Conservation (phyloP, 1,139 yeast genomes). For the Diutina pseudorugosa region DNA sequence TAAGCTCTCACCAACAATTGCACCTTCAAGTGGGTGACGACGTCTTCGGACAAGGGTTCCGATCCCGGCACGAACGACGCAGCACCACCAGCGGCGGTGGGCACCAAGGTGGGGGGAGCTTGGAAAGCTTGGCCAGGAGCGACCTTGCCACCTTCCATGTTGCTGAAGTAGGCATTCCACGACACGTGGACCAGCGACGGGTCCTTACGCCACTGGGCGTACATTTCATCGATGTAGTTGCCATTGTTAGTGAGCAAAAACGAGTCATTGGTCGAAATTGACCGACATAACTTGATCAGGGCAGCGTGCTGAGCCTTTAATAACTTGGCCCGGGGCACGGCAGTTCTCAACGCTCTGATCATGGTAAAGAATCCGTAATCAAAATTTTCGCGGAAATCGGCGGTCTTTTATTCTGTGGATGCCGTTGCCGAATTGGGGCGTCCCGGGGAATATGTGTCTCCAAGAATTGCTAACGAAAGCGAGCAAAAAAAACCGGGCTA, state of each 20-base stretch:
- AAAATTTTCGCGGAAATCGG: constrained; percentile 1
- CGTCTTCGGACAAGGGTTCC: constrained; percentile 39
- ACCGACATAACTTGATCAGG: constrained; percentile 9
- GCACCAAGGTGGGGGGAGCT: constrained; percentile 86
- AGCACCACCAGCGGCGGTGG: constrained; percentile 64
- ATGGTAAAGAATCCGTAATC: constrained; percentile 10
- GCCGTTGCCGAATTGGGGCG: not conserved
- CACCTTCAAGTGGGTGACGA: constrained; percentile 83
- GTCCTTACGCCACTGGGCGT: constrained; percentile 84
- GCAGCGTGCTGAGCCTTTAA: constrained; percentile 12
- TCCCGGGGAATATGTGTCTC: not conserved
- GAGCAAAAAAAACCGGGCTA: not conserved
- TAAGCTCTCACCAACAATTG: constrained; percentile 96
- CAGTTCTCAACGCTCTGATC: constrained; percentile 35
- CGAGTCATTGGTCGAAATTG: constrained; percentile 36
- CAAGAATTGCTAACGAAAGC: not conserved
- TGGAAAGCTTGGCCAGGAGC: constrained; percentile 68
- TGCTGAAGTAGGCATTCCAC: constrained; percentile 94
- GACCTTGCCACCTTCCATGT: constrained; percentile 54
- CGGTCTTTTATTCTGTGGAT: not conserved
- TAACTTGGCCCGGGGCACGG: constrained; percentile 22
- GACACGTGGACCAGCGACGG: constrained; percentile 88
- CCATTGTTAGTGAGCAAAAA: constrained; percentile 82
- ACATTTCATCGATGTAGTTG: constrained; percentile 95
- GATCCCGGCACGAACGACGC: constrained; percentile 38